These are phyloP conservation scores for Tylopilus sp. DNA, from an alignment of 768 basidiomycete genomes.

Conservation along the genomic window DNA sequence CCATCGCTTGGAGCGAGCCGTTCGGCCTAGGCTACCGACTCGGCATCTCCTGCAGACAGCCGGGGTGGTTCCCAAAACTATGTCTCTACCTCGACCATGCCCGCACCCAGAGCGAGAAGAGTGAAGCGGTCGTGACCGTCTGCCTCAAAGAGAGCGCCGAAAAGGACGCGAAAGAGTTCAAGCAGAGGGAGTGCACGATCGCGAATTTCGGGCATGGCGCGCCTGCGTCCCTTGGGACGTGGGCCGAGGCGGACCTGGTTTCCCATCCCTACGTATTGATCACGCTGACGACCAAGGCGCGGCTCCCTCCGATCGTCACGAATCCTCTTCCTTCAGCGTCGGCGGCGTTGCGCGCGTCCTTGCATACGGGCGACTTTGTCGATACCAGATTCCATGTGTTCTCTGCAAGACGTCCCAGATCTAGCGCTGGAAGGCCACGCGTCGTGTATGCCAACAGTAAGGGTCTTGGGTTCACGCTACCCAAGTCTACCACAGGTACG, in stretches of 20 bases:
- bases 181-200: constrained; percentile 18
- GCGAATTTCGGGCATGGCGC: constrained; percentile 24
- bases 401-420: constrained; percentile 13
- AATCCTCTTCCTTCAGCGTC: constrained; percentile 17
- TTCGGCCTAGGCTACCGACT: constrained; percentile 31
- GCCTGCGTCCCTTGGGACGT: constrained; percentile 25
- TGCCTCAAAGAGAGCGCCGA: constrained; percentile 5
- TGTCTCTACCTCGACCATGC: constrained; percentile 28
- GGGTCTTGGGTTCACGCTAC: constrained; percentile 16
- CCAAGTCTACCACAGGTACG: constrained; percentile 15
- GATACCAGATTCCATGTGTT: constrained; percentile 31
- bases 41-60: constrained; percentile 17
- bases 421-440: constrained; percentile 20
- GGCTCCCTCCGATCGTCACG: constrained; percentile 1
- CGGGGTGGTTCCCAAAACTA: constrained; percentile 25
- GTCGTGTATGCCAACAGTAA: constrained; percentile 22
- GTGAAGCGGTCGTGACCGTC: constrained; percentile 14
- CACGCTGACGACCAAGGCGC: constrained; percentile 18
- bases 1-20: constrained; percentile 22
- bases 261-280: constrained; percentile 21
- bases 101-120: constrained; percentile 18
- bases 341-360: constrained; percentile 20
- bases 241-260: constrained; percentile 9
- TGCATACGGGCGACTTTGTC: constrained; percentile 25
- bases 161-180: constrained; percentile 1